phyloP scores from a whole-genome alignment of 2,329 filamentous ascomycete genomes.

The Colletotrichum neosansevieriae region DNA sequence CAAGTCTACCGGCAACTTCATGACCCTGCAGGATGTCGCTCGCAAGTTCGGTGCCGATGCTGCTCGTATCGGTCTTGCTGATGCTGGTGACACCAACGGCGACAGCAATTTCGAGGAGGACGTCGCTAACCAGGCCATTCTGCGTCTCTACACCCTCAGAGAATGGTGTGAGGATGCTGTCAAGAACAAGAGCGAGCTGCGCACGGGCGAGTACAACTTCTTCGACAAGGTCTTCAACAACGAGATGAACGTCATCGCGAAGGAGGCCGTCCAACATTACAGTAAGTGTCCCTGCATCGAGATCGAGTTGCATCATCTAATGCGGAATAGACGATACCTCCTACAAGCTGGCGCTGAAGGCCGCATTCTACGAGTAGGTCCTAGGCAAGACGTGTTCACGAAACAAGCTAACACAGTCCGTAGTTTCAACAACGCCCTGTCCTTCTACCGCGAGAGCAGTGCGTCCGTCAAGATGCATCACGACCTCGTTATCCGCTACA shows the following conservation, averaged over 20 bases:
- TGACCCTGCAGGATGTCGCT: slow-evolving; percentile 87
- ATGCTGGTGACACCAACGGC: slow-evolving; percentile 92
- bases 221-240: slow-evolving; percentile 93
- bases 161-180: slow-evolving; percentile 93
- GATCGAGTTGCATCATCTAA: neutral
- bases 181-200: slow-evolving; percentile 77
- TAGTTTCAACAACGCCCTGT: slow-evolving; percentile 81
- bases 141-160: slow-evolving; percentile 76
- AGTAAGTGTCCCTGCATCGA: neutral
- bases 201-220: slow-evolving; percentile 83
- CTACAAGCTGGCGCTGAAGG: slow-evolving; percentile 82
- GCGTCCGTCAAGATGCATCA: slow-evolving; percentile 88
- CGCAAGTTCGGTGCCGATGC: slow-evolving; percentile 96
- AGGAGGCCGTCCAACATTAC: slow-evolving; percentile 84
- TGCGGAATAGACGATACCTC: slow-evolving; percentile 29
- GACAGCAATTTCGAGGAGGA: slow-evolving; percentile 98
- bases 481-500: slow-evolving; percentile 81
- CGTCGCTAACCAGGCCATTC: slow-evolving; percentile 90
- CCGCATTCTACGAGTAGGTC: slow-evolving; percentile 80
- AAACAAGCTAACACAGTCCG: slow-evolving; percentile 16
- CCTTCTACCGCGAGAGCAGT: slow-evolving; percentile 89
- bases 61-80: slow-evolving; percentile 88
- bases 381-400: neutral
- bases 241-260: slow-evolving; percentile 87
- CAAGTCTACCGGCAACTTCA: slow-evolving; percentile 97